Evolutionary conservation across 805 yeast species (phyloP).

Genomic region (Cyberlindnera japonica): DNA sequence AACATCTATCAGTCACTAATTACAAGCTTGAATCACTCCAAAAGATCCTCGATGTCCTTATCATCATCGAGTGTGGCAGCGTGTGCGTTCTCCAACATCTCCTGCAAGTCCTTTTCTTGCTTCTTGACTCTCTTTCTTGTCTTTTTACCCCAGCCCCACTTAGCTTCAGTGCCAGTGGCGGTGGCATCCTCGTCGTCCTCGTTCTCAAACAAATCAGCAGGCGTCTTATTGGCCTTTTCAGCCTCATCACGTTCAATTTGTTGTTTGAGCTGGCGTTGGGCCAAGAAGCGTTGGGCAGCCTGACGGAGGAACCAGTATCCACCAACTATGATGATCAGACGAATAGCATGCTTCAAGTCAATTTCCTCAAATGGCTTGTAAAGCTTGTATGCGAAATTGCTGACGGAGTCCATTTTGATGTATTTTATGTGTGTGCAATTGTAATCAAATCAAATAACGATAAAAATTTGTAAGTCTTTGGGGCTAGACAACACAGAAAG

Average conservation of each 20-base stretch:
- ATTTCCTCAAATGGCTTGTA: constrained; percentile 28
- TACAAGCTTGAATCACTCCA: constrained; percentile 42
- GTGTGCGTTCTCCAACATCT: constrained; percentile 42
- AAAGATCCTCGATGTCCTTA: constrained; percentile 63
- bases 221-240: constrained; percentile 34
- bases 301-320: constrained; percentile 60
- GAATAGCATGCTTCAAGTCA: constrained; percentile 43
- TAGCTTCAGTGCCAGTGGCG: constrained; percentile 36
- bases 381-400: constrained; percentile 6
- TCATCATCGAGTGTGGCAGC: constrained; percentile 50
- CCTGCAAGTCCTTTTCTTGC: constrained; percentile 52
- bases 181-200: constrained; percentile 35
- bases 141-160: constrained; percentile 80
- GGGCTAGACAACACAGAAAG: not conserved
- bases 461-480: no score
- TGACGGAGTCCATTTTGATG: constrained; percentile 7
- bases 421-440: constrained; percentile 1
- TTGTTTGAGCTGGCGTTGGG: constrained; percentile 50
- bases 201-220: constrained; percentile 32
- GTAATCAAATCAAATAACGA: no score
- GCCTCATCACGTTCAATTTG: constrained; percentile 48
- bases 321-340: constrained; percentile 51
- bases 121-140: constrained; percentile 58
- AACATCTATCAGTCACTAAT: not conserved
- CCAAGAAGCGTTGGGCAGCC: constrained; percentile 52